Conservation (phyloP, 441 rosid genomes). For the Manihot esculenta region DNA sequence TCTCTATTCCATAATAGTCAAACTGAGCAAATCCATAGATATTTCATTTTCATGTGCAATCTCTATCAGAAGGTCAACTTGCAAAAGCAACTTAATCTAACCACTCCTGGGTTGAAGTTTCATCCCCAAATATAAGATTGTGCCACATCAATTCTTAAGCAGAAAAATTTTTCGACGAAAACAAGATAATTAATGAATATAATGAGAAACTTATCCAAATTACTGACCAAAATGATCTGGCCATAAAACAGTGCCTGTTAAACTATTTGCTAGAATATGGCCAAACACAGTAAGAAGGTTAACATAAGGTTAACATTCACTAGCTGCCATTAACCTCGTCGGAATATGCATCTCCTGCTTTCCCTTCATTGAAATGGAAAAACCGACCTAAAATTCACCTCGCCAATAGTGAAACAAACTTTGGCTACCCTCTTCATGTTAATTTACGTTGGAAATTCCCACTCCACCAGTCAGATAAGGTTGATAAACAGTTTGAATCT, state of each 20-base stretch:
- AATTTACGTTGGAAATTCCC: neutral
- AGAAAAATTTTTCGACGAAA: neutral
- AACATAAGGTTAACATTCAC: neutral
- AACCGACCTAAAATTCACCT: constrained; percentile 5
- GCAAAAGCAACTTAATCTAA: neutral
- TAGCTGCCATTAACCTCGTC: neutral
- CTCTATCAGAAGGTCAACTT: neutral
- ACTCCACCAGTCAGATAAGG: neutral
- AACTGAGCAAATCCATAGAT: neutral
- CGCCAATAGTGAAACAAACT: neutral
- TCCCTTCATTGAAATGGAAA: too few species aligned
- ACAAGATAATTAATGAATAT: neutral
- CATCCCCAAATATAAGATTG: neutral
- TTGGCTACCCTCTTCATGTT: neutral
- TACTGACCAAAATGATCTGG: neutral
- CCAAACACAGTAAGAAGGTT: too few species aligned
- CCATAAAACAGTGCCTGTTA: neutral
- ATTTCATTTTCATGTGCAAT: neutral
- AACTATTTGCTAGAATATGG: neutral
- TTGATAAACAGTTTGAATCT: neutral
- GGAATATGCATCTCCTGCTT: too few species aligned
- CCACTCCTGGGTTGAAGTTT: constrained; percentile 2
- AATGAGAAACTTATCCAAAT: constrained; percentile 7
- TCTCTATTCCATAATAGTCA: neutral
- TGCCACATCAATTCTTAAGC: neutral